Percentiles rank a stretch among this genome's conserved stretches.
phyloP scores from a whole-genome alignment of 2,329 filamentous ascomycete species.

The Graphilbum sp. region DNA sequence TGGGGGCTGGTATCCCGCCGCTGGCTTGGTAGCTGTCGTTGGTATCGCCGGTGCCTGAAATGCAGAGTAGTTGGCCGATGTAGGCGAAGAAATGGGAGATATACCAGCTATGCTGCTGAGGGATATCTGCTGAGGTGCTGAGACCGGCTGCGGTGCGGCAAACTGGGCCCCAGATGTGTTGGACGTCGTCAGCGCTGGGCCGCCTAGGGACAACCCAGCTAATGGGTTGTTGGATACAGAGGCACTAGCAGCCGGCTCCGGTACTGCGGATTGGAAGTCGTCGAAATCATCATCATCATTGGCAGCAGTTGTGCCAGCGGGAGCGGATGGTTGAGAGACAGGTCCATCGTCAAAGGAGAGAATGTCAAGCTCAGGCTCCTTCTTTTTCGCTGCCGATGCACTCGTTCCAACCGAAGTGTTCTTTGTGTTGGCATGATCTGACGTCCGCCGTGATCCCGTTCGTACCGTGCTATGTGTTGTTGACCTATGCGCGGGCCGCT shows the following conservation, averaged over 20 bases:
- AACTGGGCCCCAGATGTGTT: conserved; percentile 49
- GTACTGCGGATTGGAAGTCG: conserved; percentile 82
- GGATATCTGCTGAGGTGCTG: conserved; percentile 64
- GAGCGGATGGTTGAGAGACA: conserved; percentile 22
- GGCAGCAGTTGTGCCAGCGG: conserved; percentile 26
- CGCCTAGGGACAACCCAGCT: conserved; percentile 16
- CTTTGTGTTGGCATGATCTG: conserved; percentile 19
- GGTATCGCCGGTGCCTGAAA: conserved; percentile 32
- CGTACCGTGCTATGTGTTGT: conserved; percentile 27
- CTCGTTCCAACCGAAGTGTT: conserved; percentile 21
- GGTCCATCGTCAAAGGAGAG: conserved; percentile 85
- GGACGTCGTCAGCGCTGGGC: conserved; percentile 31
- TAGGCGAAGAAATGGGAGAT: conserved; percentile 62
- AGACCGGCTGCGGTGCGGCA: conserved; percentile 69
- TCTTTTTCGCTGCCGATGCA: conserved; percentile 55
- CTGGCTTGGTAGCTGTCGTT: conserved; percentile 27
- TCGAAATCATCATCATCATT: conserved; percentile 86
- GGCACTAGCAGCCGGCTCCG: conserved; percentile 23
- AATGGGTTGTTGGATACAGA: conserved; percentile 1
- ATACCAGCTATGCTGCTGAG: conserved; percentile 66
- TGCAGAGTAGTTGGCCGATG: conserved; percentile 47
- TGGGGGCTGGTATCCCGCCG: conserved; percentile 50
- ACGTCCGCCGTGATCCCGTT: conserved; percentile 20
- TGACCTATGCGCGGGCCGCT: conserved; percentile 14
- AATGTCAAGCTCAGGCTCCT: conserved; percentile 79